Base-by-base conservation (phyloP, 2,329 filamentous ascomycete species). In the Sclerotinia glacialis region DNA sequence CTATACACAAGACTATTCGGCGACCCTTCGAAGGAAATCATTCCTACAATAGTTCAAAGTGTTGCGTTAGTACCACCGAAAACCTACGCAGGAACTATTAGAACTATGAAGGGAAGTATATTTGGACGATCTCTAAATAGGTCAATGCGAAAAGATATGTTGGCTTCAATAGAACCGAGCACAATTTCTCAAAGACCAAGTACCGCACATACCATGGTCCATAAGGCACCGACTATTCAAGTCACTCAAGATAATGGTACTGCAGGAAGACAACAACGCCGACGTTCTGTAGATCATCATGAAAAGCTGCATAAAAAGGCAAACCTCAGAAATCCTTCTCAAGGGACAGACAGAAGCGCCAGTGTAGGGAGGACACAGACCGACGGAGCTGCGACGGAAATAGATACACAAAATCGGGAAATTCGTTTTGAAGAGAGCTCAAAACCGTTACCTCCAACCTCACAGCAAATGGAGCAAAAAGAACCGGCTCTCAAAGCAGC, bases 1-100 rank as follows among this genome's bases (percentile, higher is more conserved):
- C 81, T 98, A 0, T 99, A 95, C 75, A 85, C 88, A 3, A 85
- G 90, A 69, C 81, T 99, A 0, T 98, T 97, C 76, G 89, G 89
- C 8, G 85, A 87, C 59, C 79, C 86, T 12, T 79, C 82, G 70
- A 78, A 78, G 34, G 68, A 71, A 42, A n/a, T 31, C 46, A 23
- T 52, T 28, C 37, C 55, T 37, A 11, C 37, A 31, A 21, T 53
- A 37, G 37, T 34, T 46, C 63, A 59, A 23, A 37, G 9, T 14
- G 34, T 26, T 46, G 26, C 63, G 6, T 21, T 61, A 18, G 46
- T 50, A 26, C 83, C 85, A 6, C 89, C 90, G 4, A 89, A 87
- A 75, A 92, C 82, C 72, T 85, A 92, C 7, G 85, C 87, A 8
- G 90, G 89, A 21, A 93, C 90, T 0, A 79, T 89, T 49, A 86